A percentile compares a stretch with the other conserved stretches of the same genome.
These are phyloP conservation scores for Enteropsectra breve DNA, from an alignment of 371 early-diverging fungal genomes.

Conservation along the genomic window DNA sequence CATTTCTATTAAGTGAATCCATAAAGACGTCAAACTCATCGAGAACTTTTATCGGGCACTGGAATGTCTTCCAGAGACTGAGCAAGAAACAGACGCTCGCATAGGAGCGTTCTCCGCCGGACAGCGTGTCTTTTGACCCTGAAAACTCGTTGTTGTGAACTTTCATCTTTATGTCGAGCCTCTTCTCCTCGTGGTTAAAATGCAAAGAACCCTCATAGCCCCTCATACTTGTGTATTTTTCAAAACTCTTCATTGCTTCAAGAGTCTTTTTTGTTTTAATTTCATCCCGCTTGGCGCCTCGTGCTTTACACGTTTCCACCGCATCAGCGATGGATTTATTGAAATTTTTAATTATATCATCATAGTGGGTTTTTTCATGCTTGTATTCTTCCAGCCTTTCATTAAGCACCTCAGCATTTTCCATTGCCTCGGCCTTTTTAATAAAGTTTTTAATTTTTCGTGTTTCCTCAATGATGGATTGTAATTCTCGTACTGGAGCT, in stretches of 20 bases:
- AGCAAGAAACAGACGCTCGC: slow-evolving; percentile 85
- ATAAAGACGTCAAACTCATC: slow-evolving; percentile 99
- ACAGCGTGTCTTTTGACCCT: slow-evolving; percentile 64
- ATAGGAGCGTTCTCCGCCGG: slow-evolving; percentile 98
- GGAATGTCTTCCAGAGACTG: slow-evolving; percentile 85
- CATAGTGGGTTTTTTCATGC: slow-evolving; percentile 21
- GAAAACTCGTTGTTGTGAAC: slow-evolving; percentile 60
- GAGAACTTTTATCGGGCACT: slow-evolving; percentile 78
- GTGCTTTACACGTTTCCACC: slow-evolving; percentile 17
- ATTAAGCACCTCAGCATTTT: slow-evolving; percentile 26
- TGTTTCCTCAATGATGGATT: slow-evolving; percentile 27
- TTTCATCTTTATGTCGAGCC: slow-evolving; percentile 63
- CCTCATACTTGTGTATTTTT: slow-evolving; percentile 57
- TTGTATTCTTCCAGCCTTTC: slow-evolving; percentile 19
- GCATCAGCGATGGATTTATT: slow-evolving; percentile 31
- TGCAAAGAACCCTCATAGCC: slow-evolving; percentile 74
- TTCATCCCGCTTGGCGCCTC: slow-evolving; percentile 54
- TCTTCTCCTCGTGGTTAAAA: slow-evolving; percentile 68
- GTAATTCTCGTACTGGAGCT: not conserved
- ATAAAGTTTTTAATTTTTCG: slow-evolving; percentile 13
- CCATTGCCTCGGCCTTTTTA: slow-evolving; percentile 22
- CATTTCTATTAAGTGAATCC: slow-evolving; percentile 64
- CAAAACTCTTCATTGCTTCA: slow-evolving; percentile 42
- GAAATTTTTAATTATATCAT: slow-evolving; percentile 25
- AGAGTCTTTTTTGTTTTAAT: slow-evolving; percentile 43